Evolutionary conservation across 2,329 filamentous ascomycete genomes (phyloP), one percentile per base, ranked within the genome.

Genomic region (Fusarium albidum): DNA sequence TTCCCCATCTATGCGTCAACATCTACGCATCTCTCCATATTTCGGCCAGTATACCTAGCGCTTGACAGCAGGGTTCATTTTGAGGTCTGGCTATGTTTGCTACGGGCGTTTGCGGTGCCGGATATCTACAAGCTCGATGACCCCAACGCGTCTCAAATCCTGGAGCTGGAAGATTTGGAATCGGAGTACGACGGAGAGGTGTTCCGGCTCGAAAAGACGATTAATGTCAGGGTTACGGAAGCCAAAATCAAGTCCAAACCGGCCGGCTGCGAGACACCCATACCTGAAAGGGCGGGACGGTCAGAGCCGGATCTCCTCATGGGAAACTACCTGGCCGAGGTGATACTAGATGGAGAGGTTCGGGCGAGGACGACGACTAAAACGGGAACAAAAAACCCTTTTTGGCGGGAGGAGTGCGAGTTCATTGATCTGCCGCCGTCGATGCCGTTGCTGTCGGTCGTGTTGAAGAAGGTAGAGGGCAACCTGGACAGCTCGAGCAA

Each of bases 1-100:
- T 97, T 97, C 68, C 94, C 95, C 13, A 93, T 94, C 58, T 98
- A 99, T 73, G 87, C 91, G 1, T 82, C 89, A 9, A 86, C 85
- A 15, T 84, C 91, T 2, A 89, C 85, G 3, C 83, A 89, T 14
- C 79, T 94, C 49, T 89, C 89, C 7, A 84, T 94, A 25, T 87
- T 92, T 53, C 86, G 91, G n/a, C 94, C 95, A 0, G 87, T 98
- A 29, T 97, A 96, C 69, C 79, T 99, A 28, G 90, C 91, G 4
- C 76, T 97, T 37, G 94, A 98, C 64, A 93, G 86, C 21, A 85
- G 93, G 34, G 86, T 96, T 7, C 80, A 96, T n/a, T 96, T 96
- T 66, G 95, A 99, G 71, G 95, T 97, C 11, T 99, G 95, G 95
- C 94, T 96, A 67, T 93, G 96, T 7, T 78, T 99, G 9, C 74